phyloP scores from a whole-genome alignment of 2,329 filamentous ascomycete species.

The Trichoderma harzianum region DNA sequence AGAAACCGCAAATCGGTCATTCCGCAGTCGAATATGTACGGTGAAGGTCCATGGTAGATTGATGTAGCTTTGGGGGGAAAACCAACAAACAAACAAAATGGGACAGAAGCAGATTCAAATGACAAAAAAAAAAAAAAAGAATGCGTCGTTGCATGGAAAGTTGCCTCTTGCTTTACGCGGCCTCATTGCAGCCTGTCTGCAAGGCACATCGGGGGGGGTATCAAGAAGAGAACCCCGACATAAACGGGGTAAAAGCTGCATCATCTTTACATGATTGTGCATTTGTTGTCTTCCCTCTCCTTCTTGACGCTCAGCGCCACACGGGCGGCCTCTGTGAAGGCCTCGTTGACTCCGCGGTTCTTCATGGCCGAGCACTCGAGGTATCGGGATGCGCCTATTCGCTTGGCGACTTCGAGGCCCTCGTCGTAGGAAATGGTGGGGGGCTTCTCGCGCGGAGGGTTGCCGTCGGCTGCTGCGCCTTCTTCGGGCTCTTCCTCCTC shows the following conservation, averaged over 20 bases:
- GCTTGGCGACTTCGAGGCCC: constrained; percentile 83
- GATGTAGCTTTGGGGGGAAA: constrained; percentile 14
- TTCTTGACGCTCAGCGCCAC: constrained; percentile 77
- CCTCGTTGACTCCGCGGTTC: constrained; percentile 96
- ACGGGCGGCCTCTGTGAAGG: constrained; percentile 94
- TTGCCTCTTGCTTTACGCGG: neutral
- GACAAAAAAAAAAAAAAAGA: neutral
- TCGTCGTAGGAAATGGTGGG: constrained; percentile 86
- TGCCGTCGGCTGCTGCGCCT: constrained; percentile 31
- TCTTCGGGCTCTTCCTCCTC: constrained; percentile 69
- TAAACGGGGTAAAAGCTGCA: neutral
- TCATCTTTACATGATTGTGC: constrained; percentile 54
- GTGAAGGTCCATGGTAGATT: constrained; percentile 18
- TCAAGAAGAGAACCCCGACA: constrained; percentile 1
- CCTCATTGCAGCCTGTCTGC: neutral
- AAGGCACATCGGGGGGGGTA: constrained; percentile 12
- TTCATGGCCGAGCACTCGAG: constrained; percentile 98
- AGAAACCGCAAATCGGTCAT: constrained; percentile 15
- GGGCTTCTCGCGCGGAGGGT: constrained; percentile 54
- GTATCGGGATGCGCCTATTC: constrained; percentile 90
- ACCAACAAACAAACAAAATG: neutral
- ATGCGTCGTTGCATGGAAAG: constrained; percentile 8
- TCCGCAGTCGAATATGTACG: constrained; percentile 20
- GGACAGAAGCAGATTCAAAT: constrained; percentile 5
- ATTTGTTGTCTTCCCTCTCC: constrained; percentile 60